Evolutionary conservation across 2,329 filamentous ascomycete species (phyloP), one percentile per base, ranked within the genome.

Genomic region (Aspergillus amoenus): DNA sequence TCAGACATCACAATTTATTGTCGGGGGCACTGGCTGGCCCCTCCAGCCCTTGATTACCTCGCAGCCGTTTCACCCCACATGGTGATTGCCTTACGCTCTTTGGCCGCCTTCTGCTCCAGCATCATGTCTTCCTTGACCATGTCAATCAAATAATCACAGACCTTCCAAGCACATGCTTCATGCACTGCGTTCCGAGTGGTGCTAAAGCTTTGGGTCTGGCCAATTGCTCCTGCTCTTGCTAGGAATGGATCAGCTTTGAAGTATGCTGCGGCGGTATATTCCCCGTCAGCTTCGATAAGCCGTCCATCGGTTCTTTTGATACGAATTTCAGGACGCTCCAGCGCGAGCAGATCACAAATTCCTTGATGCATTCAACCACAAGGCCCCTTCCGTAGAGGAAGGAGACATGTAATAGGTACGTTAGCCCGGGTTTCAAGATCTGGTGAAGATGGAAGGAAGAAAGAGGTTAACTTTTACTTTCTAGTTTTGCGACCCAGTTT

Each of bases 161-260:
- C 60, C n/a, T 66, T 58, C 50, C 58, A 59, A 2, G 68, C 65
- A 18, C 70, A 73, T 0, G 57, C 43, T 44, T 70, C 63, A 15
- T 62, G 34, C 0, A 63, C 68, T 3, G 18, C 37, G 0, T 40
- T 34, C 6, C 55, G 44, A 2, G 60, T 60, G 4, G 55, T 57
- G 8, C 34, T 49, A 17, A 60, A 27, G 9, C 52, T 45, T 3
- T 58, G 57, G 1, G 64, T 53, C 12, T 64, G 39, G 18, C 64
- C 63, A 34, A 74, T 63, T 3, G 66, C 60, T n/a, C 72, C 68
- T 1, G 66, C 70, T 2, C 70, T 66, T 47, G 59, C 46, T 24
- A 72, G 66, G 30, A 67, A 71, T 3, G 68, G 68, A 32, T 72
- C 66, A 24, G 46, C 47, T 15, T 57, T 57, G 45, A 71, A 71